Evolutionary conservation across 2,329 filamentous ascomycete genomes (phyloP), one percentile per base, ranked within the genome.

Genomic region (Cyphellophora europaea): DNA sequence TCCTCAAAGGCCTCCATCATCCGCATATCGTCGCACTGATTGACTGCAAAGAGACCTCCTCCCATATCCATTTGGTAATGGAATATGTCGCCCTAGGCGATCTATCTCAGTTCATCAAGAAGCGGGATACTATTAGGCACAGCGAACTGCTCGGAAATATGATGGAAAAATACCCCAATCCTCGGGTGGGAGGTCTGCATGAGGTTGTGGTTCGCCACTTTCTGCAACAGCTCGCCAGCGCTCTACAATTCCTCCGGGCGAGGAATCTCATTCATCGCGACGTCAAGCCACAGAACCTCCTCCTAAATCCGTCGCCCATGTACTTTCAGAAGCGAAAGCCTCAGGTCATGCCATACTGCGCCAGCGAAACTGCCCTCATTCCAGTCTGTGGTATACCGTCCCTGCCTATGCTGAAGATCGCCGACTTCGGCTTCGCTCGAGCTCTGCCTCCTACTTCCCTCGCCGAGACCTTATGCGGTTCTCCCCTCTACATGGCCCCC

Each of bases 191-290:
- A 27, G 89, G 88, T n/a, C 69, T 98, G 28, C 82, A 96, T 57
- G 91, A 98, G 61, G 89, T 96, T n/a, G 73, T 98, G 47, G 87
- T 87, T 35, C 81, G 91, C 18, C 91, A 98, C 63, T 98, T 96
- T 53, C 69, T 94, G 38, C 93, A 96, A 59, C 91, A 98, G 59
- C 79, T 98, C 34, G 74, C 84, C 19, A 95, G 89, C 58, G 89
- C 91, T 4, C 69, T 98, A 42, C 76, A 89, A 56, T 98, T 96
- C 53, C 69, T 98, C 35, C 77, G 88, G 36, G 72, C 77, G 41
- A 77, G 79, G 48, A 87, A 93, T 55, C 82, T 93, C 49, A 87
- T 98, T 33, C 91, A 98, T 63, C 84, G 91, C 49, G 91, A 98
- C 56, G 82, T 98, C 51, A 98, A 98, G 57, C 91, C 91, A 4